These are phyloP conservation scores for Pinus tabuliformis DNA, from an alignment of 75 land plant genomes.

Conservation along the genomic window DNA sequence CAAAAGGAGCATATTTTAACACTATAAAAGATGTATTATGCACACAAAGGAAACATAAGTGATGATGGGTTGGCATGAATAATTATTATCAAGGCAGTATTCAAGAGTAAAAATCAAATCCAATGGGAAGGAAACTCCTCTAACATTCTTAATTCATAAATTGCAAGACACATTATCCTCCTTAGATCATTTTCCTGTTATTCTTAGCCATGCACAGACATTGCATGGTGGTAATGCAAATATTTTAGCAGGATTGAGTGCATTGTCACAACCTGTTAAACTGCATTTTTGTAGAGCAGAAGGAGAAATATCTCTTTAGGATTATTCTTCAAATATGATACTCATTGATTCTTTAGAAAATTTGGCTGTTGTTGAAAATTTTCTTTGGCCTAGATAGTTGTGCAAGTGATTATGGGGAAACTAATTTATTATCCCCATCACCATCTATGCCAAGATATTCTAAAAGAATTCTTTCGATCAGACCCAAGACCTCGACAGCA, in stretches of 20 bases:
- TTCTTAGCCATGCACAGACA: constrained; percentile 26
- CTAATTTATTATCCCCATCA: constrained; percentile 40
- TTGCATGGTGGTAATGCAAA: constrained; percentile 24
- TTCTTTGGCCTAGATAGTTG: constrained; percentile 38
- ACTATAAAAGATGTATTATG: too few relatives aligned
- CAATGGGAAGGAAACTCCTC: constrained; percentile 29
- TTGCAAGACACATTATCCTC: constrained; percentile 62
- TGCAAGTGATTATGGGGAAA: constrained; percentile 31
- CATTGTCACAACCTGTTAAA: constrained; percentile 43
- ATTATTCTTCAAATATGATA: constrained; percentile 26
- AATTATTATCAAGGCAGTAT: too few relatives aligned
- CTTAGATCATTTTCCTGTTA: constrained; percentile 63
- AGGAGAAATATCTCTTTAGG: constrained; percentile 37
- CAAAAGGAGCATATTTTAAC: too few relatives aligned
- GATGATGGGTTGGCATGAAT: too few relatives aligned
- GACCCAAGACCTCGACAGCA: constrained; percentile 71
- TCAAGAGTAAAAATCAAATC: too few relatives aligned
- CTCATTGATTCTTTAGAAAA: constrained; percentile 48
- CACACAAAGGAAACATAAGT: too few relatives aligned
- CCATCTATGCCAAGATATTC: constrained; percentile 44
- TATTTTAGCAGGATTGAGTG: constrained; percentile 29
- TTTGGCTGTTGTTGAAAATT: constrained; percentile 51
- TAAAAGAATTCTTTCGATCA: constrained; percentile 73
- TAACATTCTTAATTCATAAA: constrained; percentile 40
- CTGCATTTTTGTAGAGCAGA: constrained; percentile 50